Evolutionary conservation across 2,329 filamentous ascomycete genomes (phyloP).

Genomic region (Hirsutella minnesotensis): DNA sequence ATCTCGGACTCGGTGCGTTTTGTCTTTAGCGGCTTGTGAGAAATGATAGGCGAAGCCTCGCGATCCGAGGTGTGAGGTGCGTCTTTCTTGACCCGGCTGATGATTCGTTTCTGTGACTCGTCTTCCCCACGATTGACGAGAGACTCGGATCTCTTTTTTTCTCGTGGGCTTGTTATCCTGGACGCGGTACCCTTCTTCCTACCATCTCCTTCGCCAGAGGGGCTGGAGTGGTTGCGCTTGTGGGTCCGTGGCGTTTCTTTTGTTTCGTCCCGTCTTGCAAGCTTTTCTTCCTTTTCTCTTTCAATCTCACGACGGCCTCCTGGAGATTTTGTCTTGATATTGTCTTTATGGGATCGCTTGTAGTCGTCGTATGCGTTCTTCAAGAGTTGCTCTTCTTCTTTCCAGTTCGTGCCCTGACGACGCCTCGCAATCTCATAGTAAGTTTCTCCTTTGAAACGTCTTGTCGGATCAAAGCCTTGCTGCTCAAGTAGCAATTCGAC

Average conservation of each 20-base stretch:
- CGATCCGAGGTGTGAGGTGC: conserved; percentile 38
- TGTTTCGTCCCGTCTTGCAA: conserved; percentile 28
- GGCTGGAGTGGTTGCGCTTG: conserved; percentile 38
- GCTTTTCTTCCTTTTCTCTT: conserved; percentile 30
- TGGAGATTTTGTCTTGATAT: conserved; percentile 38
- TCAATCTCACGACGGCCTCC: conserved; percentile 26
- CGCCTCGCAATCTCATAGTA: conserved; percentile 83
- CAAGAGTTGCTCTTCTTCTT: conserved; percentile 72
- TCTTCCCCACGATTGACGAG: conserved; percentile 33
- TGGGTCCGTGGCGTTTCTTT: conserved; percentile 30
- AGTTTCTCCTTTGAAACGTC: conserved; percentile 61
- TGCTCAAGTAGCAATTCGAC: conserved; percentile 70
- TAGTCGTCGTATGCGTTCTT: conserved; percentile 63
- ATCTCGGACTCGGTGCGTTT: conserved; percentile 44
- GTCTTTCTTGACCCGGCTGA: conserved; percentile 43
- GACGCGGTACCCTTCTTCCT: conserved; percentile 28
- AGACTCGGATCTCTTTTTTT: conserved; percentile 35
- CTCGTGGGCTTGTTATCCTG: conserved; percentile 32
- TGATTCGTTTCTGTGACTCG: conserved; percentile 35
- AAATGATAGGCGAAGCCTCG: conserved; percentile 35
- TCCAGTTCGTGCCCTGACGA: conserved; percentile 77
- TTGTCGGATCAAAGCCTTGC: conserved; percentile 69
- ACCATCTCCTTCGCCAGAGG: conserved; percentile 30
- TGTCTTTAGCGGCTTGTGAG: conserved; percentile 36
- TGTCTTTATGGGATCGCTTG: conserved; percentile 38